A percentile compares a stretch with the other conserved stretches of the same genome.
Conservation (phyloP, 345 rosid species). For the Sonneratia caseolaris region DNA sequence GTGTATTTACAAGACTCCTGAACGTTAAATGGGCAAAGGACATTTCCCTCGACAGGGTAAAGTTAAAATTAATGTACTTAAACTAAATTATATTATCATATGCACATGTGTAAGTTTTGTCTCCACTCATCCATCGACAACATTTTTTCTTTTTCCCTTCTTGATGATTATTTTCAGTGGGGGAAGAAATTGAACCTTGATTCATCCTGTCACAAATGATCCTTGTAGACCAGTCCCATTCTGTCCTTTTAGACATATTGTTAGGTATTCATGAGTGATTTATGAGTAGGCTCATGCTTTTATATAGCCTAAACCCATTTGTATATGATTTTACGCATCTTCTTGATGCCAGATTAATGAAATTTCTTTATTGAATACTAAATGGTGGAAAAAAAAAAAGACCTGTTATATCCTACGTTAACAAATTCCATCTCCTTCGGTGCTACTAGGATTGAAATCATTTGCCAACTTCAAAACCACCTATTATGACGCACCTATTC, state of each 20-base stretch:
- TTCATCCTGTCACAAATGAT: not conserved
- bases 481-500: not conserved
- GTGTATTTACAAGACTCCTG: conserved; percentile 34
- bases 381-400: too few species aligned
- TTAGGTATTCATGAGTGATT: too few species aligned
- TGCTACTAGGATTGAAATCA: not conserved
- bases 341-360: too few species aligned
- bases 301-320: too few species aligned
- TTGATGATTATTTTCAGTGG: too few species aligned
- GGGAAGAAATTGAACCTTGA: not conserved
- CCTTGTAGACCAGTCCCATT: not conserved
- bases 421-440: not conserved
- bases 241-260: too few species aligned
- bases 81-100: not conserved
- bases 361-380: too few species aligned
- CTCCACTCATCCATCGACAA: too few species aligned
- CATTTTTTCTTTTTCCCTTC: too few species aligned
- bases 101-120: not conserved
- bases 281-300: too few species aligned
- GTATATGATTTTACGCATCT: too few species aligned
- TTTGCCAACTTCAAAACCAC: not conserved
- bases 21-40: conserved; percentile 55
- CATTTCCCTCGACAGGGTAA: conserved; percentile 53
- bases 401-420: not conserved
- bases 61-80: not conserved